These are phyloP conservation scores for Cryptococcus sp. DNA, from an alignment of 1,284 basidiomycete species.

Conservation along the genomic window DNA sequence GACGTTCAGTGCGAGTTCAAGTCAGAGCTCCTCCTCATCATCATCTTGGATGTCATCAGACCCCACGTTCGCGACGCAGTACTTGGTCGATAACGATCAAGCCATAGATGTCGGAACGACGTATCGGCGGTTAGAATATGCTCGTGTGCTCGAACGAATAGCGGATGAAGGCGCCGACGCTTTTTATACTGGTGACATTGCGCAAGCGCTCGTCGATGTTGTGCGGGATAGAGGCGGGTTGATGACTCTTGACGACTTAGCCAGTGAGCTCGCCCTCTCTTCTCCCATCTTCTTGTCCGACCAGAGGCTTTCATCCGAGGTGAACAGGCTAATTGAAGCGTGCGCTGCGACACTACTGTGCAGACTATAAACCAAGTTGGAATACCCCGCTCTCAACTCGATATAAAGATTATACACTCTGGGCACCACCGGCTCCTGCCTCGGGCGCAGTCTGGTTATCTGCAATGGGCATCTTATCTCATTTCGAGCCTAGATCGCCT, in stretches of 20 bases:
- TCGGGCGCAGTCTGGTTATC: slow-evolving; percentile 42
- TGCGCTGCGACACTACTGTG: no score
- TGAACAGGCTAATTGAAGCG: not conserved
- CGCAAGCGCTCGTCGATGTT: slow-evolving; percentile 29
- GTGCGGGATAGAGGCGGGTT: slow-evolving; percentile 37
- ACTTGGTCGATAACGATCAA: slow-evolving; percentile 24
- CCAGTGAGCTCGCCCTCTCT: slow-evolving; percentile 22
- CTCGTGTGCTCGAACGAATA: slow-evolving; percentile 34
- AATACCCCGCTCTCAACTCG: slow-evolving; percentile 26
- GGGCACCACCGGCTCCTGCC: slow-evolving; percentile 42
- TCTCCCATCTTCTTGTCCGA: no score
- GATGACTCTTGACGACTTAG: slow-evolving; percentile 42
- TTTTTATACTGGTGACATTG: slow-evolving; percentile 44
- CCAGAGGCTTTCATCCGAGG: not conserved
- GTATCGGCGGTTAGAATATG: slow-evolving; percentile 39
- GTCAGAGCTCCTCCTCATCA: not conserved
- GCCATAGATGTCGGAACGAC: slow-evolving; percentile 25
- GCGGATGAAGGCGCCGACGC: slow-evolving; percentile 35
- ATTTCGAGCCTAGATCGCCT: slow-evolving; percentile 16
- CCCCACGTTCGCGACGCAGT: slow-evolving; percentile 16
- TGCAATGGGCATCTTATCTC: slow-evolving; percentile 35
- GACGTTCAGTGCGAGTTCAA: no score
- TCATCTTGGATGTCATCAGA: slow-evolving; percentile 21
- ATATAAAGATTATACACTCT: slow-evolving; percentile 36
- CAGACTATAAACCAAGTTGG: slow-evolving; percentile 38